These are phyloP conservation scores for Zarea fungicola DNA, from an alignment of 2,329 filamentous ascomycete species.

Conservation along the genomic window DNA sequence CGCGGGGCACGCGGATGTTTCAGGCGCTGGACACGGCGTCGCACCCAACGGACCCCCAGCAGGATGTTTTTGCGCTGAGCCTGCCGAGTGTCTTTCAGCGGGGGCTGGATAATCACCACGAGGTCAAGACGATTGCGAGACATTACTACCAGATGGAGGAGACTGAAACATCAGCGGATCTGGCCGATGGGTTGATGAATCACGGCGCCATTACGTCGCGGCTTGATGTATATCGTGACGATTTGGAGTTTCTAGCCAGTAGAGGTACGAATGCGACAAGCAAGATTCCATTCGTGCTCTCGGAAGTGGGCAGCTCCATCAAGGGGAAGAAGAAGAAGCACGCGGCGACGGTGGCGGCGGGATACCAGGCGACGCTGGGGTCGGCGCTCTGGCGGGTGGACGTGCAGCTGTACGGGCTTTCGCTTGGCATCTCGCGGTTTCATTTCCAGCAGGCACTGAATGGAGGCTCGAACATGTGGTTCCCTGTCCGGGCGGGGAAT, in stretches of 20 bases:
- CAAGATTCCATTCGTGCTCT: conserved; percentile 28
- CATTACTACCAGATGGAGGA: conserved; percentile 33
- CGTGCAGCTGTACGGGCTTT: conserved; percentile 31
- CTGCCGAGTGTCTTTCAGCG: not conserved
- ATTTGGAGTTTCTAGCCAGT: conserved; percentile 15
- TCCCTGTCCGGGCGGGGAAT: conserved; percentile 24
- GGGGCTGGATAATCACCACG: conserved; percentile 27
- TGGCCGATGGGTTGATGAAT: conserved; percentile 27
- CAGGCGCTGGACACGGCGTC: conserved; percentile 30
- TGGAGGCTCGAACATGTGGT: conserved; percentile 25
- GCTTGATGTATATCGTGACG: conserved; percentile 27
- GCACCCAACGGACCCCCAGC: conserved; percentile 14
- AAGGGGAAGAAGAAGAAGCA: conserved; percentile 25
- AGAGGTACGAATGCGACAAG: conserved; percentile 14
- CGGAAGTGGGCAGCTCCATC: conserved; percentile 33
- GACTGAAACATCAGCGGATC: conserved; percentile 24
- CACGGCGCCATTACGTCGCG: conserved; percentile 25
- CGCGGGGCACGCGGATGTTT: conserved; percentile 25
- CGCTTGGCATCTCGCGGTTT: conserved; percentile 29
- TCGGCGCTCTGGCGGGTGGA: conserved; percentile 33
- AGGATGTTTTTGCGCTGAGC: conserved; percentile 10
- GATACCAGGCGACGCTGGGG: conserved; percentile 30
- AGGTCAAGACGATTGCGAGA: conserved; percentile 31
- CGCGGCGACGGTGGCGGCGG: no score
- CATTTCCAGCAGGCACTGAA: conserved; percentile 36